Evolutionary conservation across 176 grass and related monocot genomes (phyloP).

Genomic region (Phoenix dactylifera): DNA sequence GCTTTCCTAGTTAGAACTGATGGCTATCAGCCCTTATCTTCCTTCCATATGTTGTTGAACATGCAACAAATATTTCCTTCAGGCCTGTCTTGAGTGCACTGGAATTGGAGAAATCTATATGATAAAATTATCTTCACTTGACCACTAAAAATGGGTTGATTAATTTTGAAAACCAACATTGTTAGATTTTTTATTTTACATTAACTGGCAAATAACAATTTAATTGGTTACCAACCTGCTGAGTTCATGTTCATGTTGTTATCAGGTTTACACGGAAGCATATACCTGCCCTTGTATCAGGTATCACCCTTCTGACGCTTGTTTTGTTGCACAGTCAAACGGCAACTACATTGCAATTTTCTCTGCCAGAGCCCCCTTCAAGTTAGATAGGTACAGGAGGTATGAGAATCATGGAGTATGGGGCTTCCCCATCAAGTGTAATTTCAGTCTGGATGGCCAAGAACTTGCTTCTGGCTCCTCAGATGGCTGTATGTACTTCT

Average conservation of each 20-base stretch:
- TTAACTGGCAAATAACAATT: too few relatives aligned
- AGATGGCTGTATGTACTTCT: slow-evolving; percentile 70
- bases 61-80: too few relatives aligned
- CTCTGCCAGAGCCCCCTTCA: slow-evolving; percentile 54
- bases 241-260: slow-evolving; percentile 2
- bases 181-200: too few relatives aligned
- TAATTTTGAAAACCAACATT: too few relatives aligned
- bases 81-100: too few relatives aligned
- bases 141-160: too few relatives aligned
- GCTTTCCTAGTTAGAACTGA: too few relatives aligned
- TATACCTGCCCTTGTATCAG: slow-evolving; percentile 79
- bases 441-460: slow-evolving; percentile 48
- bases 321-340: slow-evolving; percentile 84
- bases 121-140: too few relatives aligned
- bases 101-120: too few relatives aligned
- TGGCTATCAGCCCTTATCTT: too few relatives aligned
- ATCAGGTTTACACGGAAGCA: slow-evolving; percentile 75
- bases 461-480: slow-evolving; percentile 76
- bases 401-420: slow-evolving; percentile 81
- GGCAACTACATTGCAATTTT: slow-evolving; percentile 87
- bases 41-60: too few relatives aligned
- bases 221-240: too few relatives aligned
- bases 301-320: slow-evolving; percentile 69
- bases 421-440: slow-evolving; percentile 77
- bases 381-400: slow-evolving; percentile 64